phyloP scores from a whole-genome alignment of 805 yeast species.

The Ogataea haglerorum region DNA sequence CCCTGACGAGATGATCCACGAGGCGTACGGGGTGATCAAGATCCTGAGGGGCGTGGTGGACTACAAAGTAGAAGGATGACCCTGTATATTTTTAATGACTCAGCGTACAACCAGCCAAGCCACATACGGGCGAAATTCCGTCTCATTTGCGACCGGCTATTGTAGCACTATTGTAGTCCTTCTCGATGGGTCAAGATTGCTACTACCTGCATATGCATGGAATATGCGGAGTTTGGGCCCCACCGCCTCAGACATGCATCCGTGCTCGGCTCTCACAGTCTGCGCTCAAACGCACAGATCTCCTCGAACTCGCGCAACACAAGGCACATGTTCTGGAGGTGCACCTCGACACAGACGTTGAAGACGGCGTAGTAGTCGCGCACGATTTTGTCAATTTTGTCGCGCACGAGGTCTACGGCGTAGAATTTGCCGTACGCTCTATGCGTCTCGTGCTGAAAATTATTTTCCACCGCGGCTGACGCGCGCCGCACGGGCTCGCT shows the following conservation, averaged over 20 bases:
- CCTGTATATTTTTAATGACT: not conserved
- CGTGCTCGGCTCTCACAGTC: not conserved
- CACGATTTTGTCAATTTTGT: constrained; percentile 10
- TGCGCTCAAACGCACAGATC: constrained; percentile 11
- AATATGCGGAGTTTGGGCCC: not conserved
- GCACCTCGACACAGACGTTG: constrained; percentile 18
- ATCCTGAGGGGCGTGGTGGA: constrained; percentile 64
- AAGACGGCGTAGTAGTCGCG: constrained; percentile 15
- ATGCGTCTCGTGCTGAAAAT: constrained; percentile 5
- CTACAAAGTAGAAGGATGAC: constrained; percentile 23
- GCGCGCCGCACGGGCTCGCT: constrained; percentile 1
- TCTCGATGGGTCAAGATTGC: not conserved
- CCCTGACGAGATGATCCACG: constrained; percentile 53
- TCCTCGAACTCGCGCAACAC: constrained; percentile 13
- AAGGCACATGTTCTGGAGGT: constrained; percentile 8
- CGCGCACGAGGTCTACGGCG: constrained; percentile 7
- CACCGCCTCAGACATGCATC: too few species aligned
- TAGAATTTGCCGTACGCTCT: constrained; percentile 15
- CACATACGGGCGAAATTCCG: not conserved
- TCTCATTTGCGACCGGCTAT: not conserved
- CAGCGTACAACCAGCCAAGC: not conserved
- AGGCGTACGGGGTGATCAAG: constrained; percentile 54
- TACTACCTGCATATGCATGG: constrained; percentile 1
- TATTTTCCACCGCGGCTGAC: constrained; percentile 1
- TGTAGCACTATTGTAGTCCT: not conserved